Evolutionary conservation across 768 basidiomycete species (phyloP).

Genomic region (Psilocybe cyanescens): DNA sequence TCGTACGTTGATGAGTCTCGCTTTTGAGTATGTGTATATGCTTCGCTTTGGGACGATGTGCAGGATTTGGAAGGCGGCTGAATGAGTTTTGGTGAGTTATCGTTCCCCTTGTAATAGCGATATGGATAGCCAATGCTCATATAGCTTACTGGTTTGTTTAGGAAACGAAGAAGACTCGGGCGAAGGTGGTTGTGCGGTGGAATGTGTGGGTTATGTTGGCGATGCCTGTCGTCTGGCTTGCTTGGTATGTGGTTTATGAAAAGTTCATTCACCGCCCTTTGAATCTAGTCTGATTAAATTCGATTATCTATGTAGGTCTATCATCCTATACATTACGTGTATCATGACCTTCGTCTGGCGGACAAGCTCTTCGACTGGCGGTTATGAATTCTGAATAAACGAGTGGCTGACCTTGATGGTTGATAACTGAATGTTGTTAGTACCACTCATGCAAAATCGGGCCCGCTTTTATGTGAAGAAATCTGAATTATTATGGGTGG

Average conservation of each 20-base stretch:
- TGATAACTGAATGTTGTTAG: no score
- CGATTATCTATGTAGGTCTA: constrained; percentile 34
- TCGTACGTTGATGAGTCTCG: no score
- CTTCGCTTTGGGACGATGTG: no score
- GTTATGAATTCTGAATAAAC: no score
- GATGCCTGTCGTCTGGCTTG: constrained; percentile 63
- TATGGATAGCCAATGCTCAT: no score
- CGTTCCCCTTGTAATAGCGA: no score
- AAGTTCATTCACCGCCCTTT: no score
- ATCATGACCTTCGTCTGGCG: constrained; percentile 67
- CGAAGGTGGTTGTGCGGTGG: constrained; percentile 36
- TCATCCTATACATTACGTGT: constrained; percentile 53
- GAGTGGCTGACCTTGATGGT: no score
- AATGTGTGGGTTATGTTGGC: constrained; percentile 69
- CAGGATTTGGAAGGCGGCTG: no score
- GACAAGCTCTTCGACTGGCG: constrained; percentile 30
- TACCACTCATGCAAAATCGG: constrained; percentile 25
- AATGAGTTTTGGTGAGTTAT: constrained; percentile 47
- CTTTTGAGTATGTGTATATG: constrained; percentile 44
- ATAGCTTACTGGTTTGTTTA: constrained; percentile 18
- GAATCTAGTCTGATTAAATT: no score
- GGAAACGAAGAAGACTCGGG: constrained; percentile 47
- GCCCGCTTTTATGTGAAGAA: no score
- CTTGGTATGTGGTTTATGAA: constrained; percentile 38
- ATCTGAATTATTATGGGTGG: no score